Evolutionary conservation across 2,329 filamentous ascomycete species (phyloP).

Genomic region (Aspergillus sp.): DNA sequence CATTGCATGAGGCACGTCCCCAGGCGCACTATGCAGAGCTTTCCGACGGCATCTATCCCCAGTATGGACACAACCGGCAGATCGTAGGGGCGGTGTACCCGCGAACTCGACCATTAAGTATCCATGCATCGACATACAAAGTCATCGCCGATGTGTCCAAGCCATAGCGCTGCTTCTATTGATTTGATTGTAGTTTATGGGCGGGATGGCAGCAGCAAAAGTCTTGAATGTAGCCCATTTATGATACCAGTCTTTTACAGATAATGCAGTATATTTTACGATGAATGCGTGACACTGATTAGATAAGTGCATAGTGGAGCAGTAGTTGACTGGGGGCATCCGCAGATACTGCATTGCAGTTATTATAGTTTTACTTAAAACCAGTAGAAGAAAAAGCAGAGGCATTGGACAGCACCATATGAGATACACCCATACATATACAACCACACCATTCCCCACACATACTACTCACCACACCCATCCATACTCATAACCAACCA

Average conservation of each 20-base stretch:
- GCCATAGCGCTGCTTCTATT: slow-evolving; percentile 25
- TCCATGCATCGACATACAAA: slow-evolving; percentile 43
- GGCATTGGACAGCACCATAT: too few relatives aligned
- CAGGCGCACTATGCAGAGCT: slow-evolving; percentile 62
- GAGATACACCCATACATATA: too few relatives aligned
- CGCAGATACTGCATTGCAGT: too few relatives aligned
- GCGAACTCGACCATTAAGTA: slow-evolving; percentile 40
- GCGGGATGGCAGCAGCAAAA: not conserved
- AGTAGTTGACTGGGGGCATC: too few relatives aligned
- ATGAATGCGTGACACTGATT: too few relatives aligned
- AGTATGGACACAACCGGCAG: slow-evolving; percentile 34
- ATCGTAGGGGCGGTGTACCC: slow-evolving; percentile 41
- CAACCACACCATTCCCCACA: too few relatives aligned
- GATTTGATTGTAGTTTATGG: not conserved
- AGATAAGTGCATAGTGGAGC: too few relatives aligned
- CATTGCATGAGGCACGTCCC: slow-evolving; percentile 62
- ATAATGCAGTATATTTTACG: too few relatives aligned
- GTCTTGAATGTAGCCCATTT: not conserved
- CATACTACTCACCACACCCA: too few relatives aligned
- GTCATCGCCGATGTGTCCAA: slow-evolving; percentile 44
- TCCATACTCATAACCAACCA: too few relatives aligned
- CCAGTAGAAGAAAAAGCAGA: too few relatives aligned
- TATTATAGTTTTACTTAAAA: too few relatives aligned
- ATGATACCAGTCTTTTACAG: not conserved
- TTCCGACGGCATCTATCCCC: slow-evolving; percentile 61